These are phyloP conservation scores for Solanum phureja DNA, from an alignment of 257 asterid species.

Conservation along the genomic window DNA sequence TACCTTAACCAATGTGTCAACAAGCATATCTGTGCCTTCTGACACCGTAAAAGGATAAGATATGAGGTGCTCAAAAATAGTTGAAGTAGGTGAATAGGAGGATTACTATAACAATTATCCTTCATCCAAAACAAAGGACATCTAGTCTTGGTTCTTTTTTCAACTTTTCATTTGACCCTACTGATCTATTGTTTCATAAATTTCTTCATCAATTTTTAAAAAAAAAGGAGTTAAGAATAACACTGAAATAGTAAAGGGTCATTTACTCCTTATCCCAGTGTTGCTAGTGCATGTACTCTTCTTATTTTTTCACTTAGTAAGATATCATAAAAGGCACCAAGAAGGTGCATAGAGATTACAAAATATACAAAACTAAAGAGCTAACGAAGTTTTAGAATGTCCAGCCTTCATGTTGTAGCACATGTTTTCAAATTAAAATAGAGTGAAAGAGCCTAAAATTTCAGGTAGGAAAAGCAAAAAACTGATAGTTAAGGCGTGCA, in stretches of 20 bases:
- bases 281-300: background rate
- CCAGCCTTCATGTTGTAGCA: background rate
- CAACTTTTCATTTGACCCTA: background rate
- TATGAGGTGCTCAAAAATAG: background rate
- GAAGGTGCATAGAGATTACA: background rate
- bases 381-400: background rate
- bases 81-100: background rate
- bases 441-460: background rate
- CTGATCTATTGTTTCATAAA: background rate
- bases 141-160: background rate
- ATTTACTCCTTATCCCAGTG: background rate
- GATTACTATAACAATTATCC: background rate
- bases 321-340: background rate
- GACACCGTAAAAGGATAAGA: background rate
- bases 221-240: too few relatives aligned
- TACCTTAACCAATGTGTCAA: background rate
- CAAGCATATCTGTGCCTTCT: background rate
- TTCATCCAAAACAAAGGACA: background rate
- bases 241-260: background rate
- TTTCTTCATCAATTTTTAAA: background rate
- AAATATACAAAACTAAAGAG: background rate
- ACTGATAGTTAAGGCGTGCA: too few relatives aligned
- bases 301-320: background rate
- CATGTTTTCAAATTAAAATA: background rate
- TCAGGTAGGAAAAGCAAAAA: background rate